A percentile compares a stretch with the other conserved stretches of the same genome.
phyloP scores from a whole-genome alignment of 495 filamentous ascomycete species.

The Trichoderma asperelloides region DNA sequence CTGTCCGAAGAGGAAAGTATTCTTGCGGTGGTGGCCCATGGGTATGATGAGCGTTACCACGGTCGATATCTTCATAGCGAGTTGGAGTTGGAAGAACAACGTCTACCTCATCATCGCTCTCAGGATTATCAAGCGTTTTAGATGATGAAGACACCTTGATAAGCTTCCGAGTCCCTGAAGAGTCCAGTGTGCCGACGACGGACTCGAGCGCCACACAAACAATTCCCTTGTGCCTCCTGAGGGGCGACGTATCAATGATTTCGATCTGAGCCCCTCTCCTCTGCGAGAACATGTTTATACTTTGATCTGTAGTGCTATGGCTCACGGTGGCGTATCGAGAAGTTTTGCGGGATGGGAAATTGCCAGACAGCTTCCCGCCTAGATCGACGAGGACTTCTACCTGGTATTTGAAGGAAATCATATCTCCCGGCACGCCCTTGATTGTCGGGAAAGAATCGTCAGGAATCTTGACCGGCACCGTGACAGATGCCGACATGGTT shows the following conservation, averaged over 20 bases:
- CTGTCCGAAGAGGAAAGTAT: constrained; percentile 14
- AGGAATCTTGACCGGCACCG: constrained; percentile 72
- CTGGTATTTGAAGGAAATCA: constrained; percentile 91
- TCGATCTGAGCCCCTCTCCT: constrained; percentile 76
- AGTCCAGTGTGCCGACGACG: constrained; percentile 81
- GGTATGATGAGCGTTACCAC: not conserved
- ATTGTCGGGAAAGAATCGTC: constrained; percentile 93
- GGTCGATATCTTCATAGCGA: not conserved
- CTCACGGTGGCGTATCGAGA: constrained; percentile 14
- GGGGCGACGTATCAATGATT: constrained; percentile 84
- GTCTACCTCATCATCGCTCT: not conserved
- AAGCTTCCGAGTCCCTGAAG: constrained; percentile 32
- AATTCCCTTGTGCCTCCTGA: constrained; percentile 80
- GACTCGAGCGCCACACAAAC: constrained; percentile 76
- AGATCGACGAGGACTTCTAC: constrained; percentile 88
- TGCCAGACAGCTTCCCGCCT: constrained; percentile 69
- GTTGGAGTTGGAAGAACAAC: not conserved
- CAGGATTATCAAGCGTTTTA: not conserved
- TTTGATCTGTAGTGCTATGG: constrained; percentile 22
- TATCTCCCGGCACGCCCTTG: constrained; percentile 72
- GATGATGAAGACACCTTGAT: not conserved
- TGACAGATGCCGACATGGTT: constrained; percentile 67
- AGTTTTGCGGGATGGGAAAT: constrained; percentile 35
- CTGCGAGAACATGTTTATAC: constrained; percentile 29
- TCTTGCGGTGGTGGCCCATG: constrained; percentile 12